These are phyloP conservation scores for Wilhelminamyces savonicus DNA, from an alignment of 805 yeast species.

Conservation along the genomic window DNA sequence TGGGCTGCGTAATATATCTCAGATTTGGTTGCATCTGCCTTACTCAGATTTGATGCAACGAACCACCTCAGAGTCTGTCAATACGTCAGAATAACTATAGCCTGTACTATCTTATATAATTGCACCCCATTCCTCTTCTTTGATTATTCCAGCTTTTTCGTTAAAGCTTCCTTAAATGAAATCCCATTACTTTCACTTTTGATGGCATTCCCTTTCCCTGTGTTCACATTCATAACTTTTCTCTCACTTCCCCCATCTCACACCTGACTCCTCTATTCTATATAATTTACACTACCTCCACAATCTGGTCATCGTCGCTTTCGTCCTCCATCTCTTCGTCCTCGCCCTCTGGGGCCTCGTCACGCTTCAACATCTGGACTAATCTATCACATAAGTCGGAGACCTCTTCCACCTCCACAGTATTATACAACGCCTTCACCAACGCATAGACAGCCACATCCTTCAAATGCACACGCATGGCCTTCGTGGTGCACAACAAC, in stretches of 20 bases:
- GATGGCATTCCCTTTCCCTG: background rate
- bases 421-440: constrained; percentile 79
- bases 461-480: constrained; percentile 71
- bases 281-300: constrained; percentile 39
- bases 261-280: background rate
- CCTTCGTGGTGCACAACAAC: constrained; percentile 68
- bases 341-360: constrained; percentile 52
- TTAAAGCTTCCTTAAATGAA: background rate
- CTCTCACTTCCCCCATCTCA: background rate
- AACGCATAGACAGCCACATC: constrained; percentile 80
- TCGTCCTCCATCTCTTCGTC: constrained; percentile 38
- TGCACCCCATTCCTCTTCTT: no score
- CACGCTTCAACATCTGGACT: constrained; percentile 90
- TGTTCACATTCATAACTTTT: background rate
- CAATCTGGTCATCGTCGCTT: constrained; percentile 43
- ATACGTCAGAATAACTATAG: no score
- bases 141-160: no score
- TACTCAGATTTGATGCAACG: no score
- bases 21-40: no score
- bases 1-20: no score
- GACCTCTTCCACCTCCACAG: constrained; percentile 34
- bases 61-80: no score
- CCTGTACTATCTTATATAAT: no score
- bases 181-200: background rate
- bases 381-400: constrained; percentile 71